Evolutionary conservation across 148 eudicot genomes (phyloP), one percentile per base, ranked within the genome.

Genomic region (Vaccinium corymbosum): DNA sequence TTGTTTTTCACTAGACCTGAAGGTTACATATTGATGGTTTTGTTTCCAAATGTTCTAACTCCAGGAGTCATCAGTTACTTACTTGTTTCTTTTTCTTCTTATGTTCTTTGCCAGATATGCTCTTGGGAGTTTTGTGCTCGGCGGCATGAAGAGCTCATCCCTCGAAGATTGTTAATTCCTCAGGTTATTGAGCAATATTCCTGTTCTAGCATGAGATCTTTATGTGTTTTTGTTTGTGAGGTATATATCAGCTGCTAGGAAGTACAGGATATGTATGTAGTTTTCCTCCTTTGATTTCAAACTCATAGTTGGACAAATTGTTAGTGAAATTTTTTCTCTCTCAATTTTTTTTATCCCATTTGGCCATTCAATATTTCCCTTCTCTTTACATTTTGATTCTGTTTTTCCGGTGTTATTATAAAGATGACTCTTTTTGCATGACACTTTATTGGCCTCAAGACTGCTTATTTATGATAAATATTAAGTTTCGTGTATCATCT

Each of bases 81-180:
- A 76, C 51, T 80, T 72, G 20, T 9, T 78, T 73, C 83, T 52
- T 71, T 81, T 78, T 57, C 59, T 68, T 51, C 49, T 49, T 6
- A 14, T 55, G 2, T 56, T 42, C 51, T 46, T 76, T 83, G 29
- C 70, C 83, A 96, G 99, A 96, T 96, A 88, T 93, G 95, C 88
- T 96, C 98, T 13, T 96, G 99, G 99, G 99, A 96, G 80, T 96
- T 96, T 88, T 96, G 99, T 89, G 99, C 98, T 22, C 89, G 94
- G 75, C 94, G 95, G 66, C 99, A 96, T 83, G 99, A 96, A 85
- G 99, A 96, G 89, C 94, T 94, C 62, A 93, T 96, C 81, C 95
- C 99, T 85, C 90, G 99, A 68, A 91, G 97, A 84, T 89, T 92
- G 86, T 78, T 96, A 81, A 91, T 92, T 81, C 99, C 99, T 16